Conservation (phyloP, 306 rosid genomes). For the Ziziphus jujuba region DNA sequence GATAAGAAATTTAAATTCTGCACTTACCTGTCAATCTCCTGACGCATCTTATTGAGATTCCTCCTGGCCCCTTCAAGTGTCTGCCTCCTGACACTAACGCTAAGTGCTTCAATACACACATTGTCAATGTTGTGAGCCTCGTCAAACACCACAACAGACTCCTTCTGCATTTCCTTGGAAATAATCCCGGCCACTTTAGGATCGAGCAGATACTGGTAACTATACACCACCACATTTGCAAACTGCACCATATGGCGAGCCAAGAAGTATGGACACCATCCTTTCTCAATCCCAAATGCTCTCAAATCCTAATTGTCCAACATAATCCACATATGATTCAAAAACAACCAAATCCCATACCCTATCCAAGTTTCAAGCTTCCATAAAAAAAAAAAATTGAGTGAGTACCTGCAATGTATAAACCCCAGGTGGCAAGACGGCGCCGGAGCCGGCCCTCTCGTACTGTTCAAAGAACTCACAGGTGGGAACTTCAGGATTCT, state of each 20-base stretch:
- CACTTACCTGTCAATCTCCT: conserved; percentile 84
- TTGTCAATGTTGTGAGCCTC: conserved; percentile 96
- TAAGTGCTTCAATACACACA: conserved; percentile 95
- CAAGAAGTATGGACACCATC: conserved; percentile 95
- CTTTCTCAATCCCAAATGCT: conserved; percentile 70
- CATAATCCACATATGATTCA: background rate
- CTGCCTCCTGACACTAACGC: conserved; percentile 97
- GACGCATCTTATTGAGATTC: conserved; percentile 78
- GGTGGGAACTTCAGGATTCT: conserved; percentile 45
- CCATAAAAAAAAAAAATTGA: background rate
- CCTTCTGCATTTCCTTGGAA: conserved; percentile 95
- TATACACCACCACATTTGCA: conserved; percentile 90
- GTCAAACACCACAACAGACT: conserved; percentile 91
- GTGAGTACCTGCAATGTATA: conserved; percentile 75
- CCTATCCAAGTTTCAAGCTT: conserved; percentile 1
- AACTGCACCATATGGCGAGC: conserved; percentile 95
- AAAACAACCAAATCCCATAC: background rate
- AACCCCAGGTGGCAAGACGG: conserved; percentile 80
- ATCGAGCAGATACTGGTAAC: conserved; percentile 94
- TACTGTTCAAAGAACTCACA: conserved; percentile 85
- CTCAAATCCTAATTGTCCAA: conserved; percentile 61
- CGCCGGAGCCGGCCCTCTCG: conserved; percentile 65
- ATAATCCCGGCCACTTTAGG: conserved; percentile 90
- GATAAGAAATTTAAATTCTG: background rate
- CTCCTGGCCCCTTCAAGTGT: conserved; percentile 93